These are phyloP conservation scores for Thelonectria discophora DNA, from an alignment of 2,329 filamentous ascomycete genomes.

Conservation along the genomic window DNA sequence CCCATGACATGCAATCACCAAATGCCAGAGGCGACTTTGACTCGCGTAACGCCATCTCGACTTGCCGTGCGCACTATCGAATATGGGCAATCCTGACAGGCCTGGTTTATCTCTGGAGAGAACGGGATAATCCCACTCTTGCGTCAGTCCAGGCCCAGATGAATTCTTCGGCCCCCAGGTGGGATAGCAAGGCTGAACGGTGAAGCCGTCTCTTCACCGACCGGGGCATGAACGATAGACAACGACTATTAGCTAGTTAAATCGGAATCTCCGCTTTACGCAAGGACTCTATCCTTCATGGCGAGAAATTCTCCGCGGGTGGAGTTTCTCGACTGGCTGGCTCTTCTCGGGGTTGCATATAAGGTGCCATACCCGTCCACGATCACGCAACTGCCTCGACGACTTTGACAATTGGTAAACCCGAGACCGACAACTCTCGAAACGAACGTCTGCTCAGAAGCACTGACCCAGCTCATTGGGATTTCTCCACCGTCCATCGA, in stretches of 20 bases:
- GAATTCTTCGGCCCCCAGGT: not conserved
- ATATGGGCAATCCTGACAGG: not conserved
- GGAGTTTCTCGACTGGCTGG: not conserved
- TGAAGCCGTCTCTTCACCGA: not conserved
- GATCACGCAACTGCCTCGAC: constrained; percentile 10
- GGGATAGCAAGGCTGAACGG: not conserved
- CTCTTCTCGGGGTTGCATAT: not conserved
- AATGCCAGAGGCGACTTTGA: not conserved
- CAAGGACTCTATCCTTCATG: not conserved
- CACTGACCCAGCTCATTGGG: not conserved
- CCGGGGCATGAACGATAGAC: not conserved
- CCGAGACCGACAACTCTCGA: not conserved
- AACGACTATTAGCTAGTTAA: not conserved
- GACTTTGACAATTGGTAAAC: not conserved
- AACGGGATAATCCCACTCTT: not conserved
- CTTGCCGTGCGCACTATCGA: not conserved
- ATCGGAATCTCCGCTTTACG: not conserved
- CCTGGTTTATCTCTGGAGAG: not conserved
- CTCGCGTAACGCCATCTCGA: not conserved
- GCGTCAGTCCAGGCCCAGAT: not conserved
- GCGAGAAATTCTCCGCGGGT: not conserved
- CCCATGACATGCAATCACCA: not conserved
- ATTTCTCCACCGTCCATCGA: not conserved
- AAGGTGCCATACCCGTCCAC: constrained; percentile 12
- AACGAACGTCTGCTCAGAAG: constrained; percentile 2